These are phyloP conservation scores for Naganishia albida DNA, from an alignment of 1,284 basidiomycete genomes.

Conservation along the genomic window DNA sequence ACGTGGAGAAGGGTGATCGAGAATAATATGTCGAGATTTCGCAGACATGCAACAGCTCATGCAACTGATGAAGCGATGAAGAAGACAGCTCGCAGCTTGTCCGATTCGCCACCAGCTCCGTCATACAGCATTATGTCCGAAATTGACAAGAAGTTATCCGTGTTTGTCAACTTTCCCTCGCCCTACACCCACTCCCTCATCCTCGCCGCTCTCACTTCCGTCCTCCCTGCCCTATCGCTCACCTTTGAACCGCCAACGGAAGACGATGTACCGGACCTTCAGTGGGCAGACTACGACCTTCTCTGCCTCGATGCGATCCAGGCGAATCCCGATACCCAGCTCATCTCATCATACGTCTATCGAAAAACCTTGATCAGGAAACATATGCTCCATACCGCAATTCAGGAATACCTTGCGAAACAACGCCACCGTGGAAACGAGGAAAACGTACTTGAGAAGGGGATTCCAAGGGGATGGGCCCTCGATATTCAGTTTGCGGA, in stretches of 20 bases:
- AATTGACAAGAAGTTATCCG: conserved; percentile 44
- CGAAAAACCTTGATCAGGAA: conserved; percentile 93
- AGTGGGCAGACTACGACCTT: conserved; percentile 66
- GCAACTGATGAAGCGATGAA: not conserved
- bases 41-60: not conserved
- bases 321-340: conserved; percentile 53
- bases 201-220: conserved; percentile 60
- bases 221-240: conserved; percentile 43
- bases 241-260: conserved; percentile 40
- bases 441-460: conserved; percentile 60
- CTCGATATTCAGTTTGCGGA: conserved; percentile 89
- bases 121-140: conserved; percentile 5
- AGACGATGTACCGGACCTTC: conserved; percentile 45
- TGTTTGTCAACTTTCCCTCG: conserved; percentile 73
- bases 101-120: not conserved
- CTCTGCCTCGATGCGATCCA: conserved; percentile 73
- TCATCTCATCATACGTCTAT: conserved; percentile 84
- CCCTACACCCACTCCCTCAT: conserved; percentile 74
- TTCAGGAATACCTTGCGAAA: conserved; percentile 75
- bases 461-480: conserved; percentile 79
- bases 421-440: conserved; percentile 51
- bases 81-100: not conserved
- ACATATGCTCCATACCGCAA: conserved; percentile 80
- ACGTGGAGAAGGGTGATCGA: conserved; percentile 15
- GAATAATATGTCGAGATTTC: not conserved